Evolutionary conservation across 768 basidiomycete species (phyloP).

Genomic region (Cyclocybe aegerita): DNA sequence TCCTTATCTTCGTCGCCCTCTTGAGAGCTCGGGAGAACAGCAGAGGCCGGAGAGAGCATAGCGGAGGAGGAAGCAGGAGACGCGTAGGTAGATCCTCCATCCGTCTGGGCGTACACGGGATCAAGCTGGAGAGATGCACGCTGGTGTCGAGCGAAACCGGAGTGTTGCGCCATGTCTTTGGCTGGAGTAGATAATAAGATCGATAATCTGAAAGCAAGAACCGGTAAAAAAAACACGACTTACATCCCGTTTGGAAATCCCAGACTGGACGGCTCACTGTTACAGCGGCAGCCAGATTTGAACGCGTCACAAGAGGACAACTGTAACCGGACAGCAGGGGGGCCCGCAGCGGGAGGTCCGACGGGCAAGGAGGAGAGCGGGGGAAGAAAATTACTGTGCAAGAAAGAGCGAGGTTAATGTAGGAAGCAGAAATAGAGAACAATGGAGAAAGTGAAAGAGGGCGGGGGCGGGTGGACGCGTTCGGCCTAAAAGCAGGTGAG

Average conservation of each 20-base stretch:
- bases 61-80: constrained; percentile 26
- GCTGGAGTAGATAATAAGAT: constrained; percentile 12
- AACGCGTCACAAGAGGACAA: background rate
- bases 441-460: constrained; percentile 8
- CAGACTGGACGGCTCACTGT: constrained; percentile 20
- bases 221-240: constrained; percentile 4
- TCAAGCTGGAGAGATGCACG: constrained; percentile 24
- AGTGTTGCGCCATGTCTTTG: constrained; percentile 27
- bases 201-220: background rate
- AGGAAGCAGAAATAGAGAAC: constrained; percentile 10
- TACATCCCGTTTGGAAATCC: constrained; percentile 25
- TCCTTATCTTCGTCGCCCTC: constrained; percentile 21
- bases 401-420: constrained; percentile 16
- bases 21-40: background rate
- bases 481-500: constrained; percentile 10
- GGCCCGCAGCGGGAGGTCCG: background rate
- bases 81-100: constrained; percentile 18
- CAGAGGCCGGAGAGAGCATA: constrained; percentile 28
- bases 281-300: constrained; percentile 24
- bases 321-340: too few relatives aligned
- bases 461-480: constrained; percentile 7
- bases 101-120: constrained; percentile 16
- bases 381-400: constrained; percentile 4
- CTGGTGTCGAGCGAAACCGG: constrained; percentile 15
- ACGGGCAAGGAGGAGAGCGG: constrained; percentile 4